phyloP scores from a whole-genome alignment of 306 rosid species.

The Vicia sativa region DNA sequence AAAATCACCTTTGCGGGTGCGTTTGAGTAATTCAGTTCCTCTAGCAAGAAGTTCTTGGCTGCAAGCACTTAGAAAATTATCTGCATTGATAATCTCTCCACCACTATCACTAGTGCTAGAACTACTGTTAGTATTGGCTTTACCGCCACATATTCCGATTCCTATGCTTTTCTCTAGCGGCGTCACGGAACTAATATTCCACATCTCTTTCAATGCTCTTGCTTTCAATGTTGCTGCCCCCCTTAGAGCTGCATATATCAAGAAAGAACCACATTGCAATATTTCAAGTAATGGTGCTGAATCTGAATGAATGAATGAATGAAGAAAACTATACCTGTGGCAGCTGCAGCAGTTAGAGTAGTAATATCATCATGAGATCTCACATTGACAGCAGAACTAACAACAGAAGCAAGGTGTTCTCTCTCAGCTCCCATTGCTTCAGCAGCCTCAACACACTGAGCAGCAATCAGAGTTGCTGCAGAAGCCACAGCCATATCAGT shows the following conservation, averaged over 20 bases:
- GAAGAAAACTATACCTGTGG: slow-evolving; percentile 64
- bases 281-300: no score
- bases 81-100: slow-evolving; percentile 59
- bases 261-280: not conserved
- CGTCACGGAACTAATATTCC: slow-evolving; percentile 79
- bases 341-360: slow-evolving; percentile 99
- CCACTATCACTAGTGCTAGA: slow-evolving; percentile 66
- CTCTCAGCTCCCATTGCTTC: slow-evolving; percentile 94
- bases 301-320: not conserved
- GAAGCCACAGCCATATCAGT: slow-evolving; percentile 90
- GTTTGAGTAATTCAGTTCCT: slow-evolving; percentile 88
- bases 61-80: slow-evolving; percentile 57
- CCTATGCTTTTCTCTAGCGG: slow-evolving; percentile 79
- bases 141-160: slow-evolving; percentile 67
- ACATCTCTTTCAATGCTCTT: slow-evolving; percentile 87
- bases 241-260: slow-evolving; percentile 66
- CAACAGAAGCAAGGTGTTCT: slow-evolving; percentile 83
- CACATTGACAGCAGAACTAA: slow-evolving; percentile 93
- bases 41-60: slow-evolving; percentile 78
- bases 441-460: slow-evolving; percentile 95
- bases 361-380: slow-evolving; percentile 80
- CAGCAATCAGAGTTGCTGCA: slow-evolving; percentile 91
- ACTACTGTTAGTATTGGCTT: slow-evolving; percentile 47
- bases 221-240: slow-evolving; percentile 95
- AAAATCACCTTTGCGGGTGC: slow-evolving; percentile 81